Base-by-base conservation (phyloP, 2,329 filamentous ascomycete genomes). In the Colletotrichum chrysophilum region DNA sequence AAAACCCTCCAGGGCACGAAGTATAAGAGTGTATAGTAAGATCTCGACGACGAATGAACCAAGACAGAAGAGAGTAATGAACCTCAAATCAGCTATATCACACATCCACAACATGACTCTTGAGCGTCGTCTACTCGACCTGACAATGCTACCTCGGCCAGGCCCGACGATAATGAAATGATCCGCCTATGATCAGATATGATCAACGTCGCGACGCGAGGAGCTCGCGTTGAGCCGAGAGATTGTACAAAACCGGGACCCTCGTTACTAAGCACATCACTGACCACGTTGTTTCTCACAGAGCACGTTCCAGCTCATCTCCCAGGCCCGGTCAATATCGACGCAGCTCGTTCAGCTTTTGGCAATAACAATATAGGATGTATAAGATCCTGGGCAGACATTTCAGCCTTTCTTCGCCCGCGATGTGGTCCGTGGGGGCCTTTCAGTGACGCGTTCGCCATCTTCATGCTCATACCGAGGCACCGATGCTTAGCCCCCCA, bases 21-120 rank as follows among this genome's bases (percentile, higher is more conserved):
- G 55, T 62, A 52, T 21, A 62, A 72, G 69, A 75, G 73, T 75
- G 73, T 75, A 72, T 67, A 75, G 55, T 72, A 75, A 75, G 68
- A 38, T 75, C 66, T 62, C 72, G 38, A 75, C 34, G 73, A 75
- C 60, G 70, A 75, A 75, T 72, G 73, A 75, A 56, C 21, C 30
- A 62, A 74, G 60, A 74, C 12, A 38, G 71, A 52, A 52, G 43
- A 60, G 67, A 61, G 32, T 52, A 74, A 71, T 74, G 60, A 66
- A 30, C 43, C 61, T 58, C 16, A 21, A 36, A 36, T 71, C n/a
- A 43, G 26, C n/a, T 21, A 14, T 16, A 56, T 36, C n/a, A 8
- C 32, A 26, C 32, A 7, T 13, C 36, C 21, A 38, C 43, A 52
- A 4, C 43, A 21, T 52, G 43, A 21, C 43, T 52, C 43, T 52